A percentile compares a stretch with the other conserved stretches of the same genome.
These are phyloP conservation scores for Kluyveromyces aestuarii DNA, from an alignment of 805 yeast species.

Conservation along the genomic window DNA sequence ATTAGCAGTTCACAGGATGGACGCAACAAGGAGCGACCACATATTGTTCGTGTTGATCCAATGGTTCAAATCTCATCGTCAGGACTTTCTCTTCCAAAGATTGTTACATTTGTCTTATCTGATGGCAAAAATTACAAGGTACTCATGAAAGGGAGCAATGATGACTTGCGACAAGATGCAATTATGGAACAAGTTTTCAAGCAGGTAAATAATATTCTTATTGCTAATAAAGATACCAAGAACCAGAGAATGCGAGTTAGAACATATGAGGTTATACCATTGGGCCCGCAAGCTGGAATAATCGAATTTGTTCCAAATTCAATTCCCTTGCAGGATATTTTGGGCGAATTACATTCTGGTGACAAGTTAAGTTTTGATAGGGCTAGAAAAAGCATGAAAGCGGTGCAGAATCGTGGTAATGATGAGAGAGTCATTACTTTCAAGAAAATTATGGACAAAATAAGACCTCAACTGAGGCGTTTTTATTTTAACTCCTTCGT, in stretches of 20 bases:
- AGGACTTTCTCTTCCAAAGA: conserved; percentile 85
- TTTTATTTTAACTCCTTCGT: conserved; percentile 63
- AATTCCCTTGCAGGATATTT: conserved; percentile 55
- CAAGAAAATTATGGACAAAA: conserved; percentile 36
- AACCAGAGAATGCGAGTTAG: conserved; percentile 53
- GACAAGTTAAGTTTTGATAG: conserved; percentile 41
- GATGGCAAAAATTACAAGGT: conserved; percentile 53
- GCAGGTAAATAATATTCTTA: conserved; percentile 65
- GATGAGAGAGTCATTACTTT: conserved; percentile 39
- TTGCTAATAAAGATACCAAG: conserved; percentile 45
- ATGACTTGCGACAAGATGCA: conserved; percentile 90
- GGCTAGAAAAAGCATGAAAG: conserved; percentile 60
- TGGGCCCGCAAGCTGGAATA: conserved; percentile 81
- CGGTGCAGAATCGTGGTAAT: conserved; percentile 38
- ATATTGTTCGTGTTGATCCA: conserved; percentile 37
- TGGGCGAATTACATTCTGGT: conserved; percentile 52
- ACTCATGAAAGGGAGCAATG: conserved; percentile 77
- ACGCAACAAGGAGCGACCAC: conserved; percentile 39
- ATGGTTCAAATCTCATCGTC: conserved; percentile 56
- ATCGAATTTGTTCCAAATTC: conserved; percentile 85
- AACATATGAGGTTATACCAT: conserved; percentile 83
- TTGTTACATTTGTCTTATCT: conserved; percentile 44
- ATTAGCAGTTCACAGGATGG: conserved; percentile 35
- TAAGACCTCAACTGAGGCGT: conserved; percentile 58
- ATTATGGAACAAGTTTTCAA: conserved; percentile 96